A percentile compares a stretch with the other conserved stretches of the same genome.
Conservation (phyloP, 1,139 yeast genomes). For the Yamadazyma songkhlaensis region DNA sequence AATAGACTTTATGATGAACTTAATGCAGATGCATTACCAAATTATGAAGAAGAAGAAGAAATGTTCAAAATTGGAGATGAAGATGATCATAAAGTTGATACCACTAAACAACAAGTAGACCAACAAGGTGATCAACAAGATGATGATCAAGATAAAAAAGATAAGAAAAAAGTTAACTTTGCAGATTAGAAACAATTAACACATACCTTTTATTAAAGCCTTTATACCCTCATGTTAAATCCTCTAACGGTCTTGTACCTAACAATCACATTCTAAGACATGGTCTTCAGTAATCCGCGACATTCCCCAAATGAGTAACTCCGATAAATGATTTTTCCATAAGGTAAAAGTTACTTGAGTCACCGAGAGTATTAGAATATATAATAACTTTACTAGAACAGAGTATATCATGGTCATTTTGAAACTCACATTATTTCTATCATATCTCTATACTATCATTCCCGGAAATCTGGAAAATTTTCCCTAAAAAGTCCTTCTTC, state of each 20-base stretch:
- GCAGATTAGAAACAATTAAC: conserved; percentile 7
- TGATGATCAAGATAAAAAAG: not conserved
- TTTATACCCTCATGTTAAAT: not conserved
- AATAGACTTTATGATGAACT: conserved; percentile 40
- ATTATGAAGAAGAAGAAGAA: conserved; percentile 39
- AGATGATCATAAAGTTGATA: conserved; percentile 20
- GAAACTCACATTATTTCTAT: no score
- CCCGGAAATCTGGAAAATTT: no score
- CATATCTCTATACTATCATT: no score
- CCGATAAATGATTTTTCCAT: not conserved
- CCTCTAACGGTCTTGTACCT: not conserved
- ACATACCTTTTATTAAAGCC: no score
- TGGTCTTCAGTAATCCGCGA: conserved; percentile 3
- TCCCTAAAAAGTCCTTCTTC: no score
- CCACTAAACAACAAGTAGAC: not conserved
- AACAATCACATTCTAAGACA: not conserved
- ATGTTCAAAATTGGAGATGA: conserved; percentile 45
- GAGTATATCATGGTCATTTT: no score
- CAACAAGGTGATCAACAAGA: conserved; percentile 6
- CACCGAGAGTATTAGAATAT: no score
- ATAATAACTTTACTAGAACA: no score
- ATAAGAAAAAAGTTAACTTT: conserved; percentile 6
- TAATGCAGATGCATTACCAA: conserved; percentile 37
- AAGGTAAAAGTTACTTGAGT: not conserved
- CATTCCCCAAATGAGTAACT: not conserved